phyloP scores from a whole-genome alignment of 257 asterid species.

The Primulina eburnea region DNA sequence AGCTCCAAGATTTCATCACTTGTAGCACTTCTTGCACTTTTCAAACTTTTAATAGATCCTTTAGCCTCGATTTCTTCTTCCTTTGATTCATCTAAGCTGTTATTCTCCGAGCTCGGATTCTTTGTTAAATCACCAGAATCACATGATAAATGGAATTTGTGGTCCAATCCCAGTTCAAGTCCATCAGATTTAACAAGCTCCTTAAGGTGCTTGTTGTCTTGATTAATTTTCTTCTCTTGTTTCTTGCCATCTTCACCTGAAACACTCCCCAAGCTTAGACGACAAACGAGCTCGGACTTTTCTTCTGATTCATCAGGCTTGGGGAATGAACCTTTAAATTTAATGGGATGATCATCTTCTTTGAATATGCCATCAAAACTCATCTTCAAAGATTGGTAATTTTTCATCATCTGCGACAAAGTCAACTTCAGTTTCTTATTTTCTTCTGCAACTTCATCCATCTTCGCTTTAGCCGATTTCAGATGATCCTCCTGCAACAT shows the following conservation, averaged over 20 bases:
- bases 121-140: slow-evolving; percentile 2
- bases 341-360: slow-evolving; percentile 7
- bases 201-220: not conserved
- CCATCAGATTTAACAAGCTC: slow-evolving; percentile 28
- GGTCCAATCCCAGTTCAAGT: slow-evolving; percentile 37
- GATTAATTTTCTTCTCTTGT: slow-evolving; percentile 5
- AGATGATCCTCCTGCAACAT: slow-evolving; percentile 31
- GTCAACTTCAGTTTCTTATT: slow-evolving; percentile 33
- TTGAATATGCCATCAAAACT: slow-evolving; percentile 26
- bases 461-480: slow-evolving; percentile 31
- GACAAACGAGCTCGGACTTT: slow-evolving; percentile 36
- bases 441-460: slow-evolving; percentile 46
- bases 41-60: slow-evolving; percentile 13
- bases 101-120: slow-evolving; percentile 14
- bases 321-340: not conserved
- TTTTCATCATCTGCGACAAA: slow-evolving; percentile 32
- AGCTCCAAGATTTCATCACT: slow-evolving; percentile 36
- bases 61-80: slow-evolving; percentile 19
- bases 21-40: slow-evolving; percentile 27
- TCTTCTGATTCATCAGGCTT: slow-evolving; percentile 18
- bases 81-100: slow-evolving; percentile 29
- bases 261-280: slow-evolving; percentile 41
- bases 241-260: slow-evolving; percentile 23
- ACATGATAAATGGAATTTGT: slow-evolving; percentile 16
- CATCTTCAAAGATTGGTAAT: slow-evolving; percentile 35